Evolutionary conservation across 2,329 filamentous ascomycete species (phyloP).

Genomic region (Colletotrichum magnum): DNA sequence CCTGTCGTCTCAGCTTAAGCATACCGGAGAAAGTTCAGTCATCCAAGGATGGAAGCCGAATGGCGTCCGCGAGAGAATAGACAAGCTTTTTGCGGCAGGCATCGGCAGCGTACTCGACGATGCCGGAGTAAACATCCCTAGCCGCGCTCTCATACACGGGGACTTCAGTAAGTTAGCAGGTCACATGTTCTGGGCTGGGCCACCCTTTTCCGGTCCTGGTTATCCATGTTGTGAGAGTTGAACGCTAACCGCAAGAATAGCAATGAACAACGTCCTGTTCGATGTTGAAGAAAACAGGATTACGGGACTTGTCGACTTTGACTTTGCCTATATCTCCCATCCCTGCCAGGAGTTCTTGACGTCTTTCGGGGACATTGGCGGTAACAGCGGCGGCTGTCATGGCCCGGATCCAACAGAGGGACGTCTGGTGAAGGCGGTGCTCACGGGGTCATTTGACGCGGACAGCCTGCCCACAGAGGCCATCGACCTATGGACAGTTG

Average conservation of each 20-base stretch:
- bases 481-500: not conserved
- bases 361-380: conserved; percentile 42
- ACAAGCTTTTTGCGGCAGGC: conserved; percentile 38
- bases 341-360: conserved; percentile 45
- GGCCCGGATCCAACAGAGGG: not conserved
- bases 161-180: conserved; percentile 46
- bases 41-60: conserved; percentile 44
- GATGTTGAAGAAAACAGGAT: conserved; percentile 42
- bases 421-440: not conserved
- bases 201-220: too few relatives aligned
- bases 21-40: conserved; percentile 33
- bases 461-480: not conserved
- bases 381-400: conserved; percentile 14
- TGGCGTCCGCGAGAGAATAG: conserved; percentile 38
- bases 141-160: conserved; percentile 43
- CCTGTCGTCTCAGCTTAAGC: conserved; percentile 28
- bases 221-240: not conserved
- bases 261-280: conserved; percentile 47
- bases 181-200: not conserved
- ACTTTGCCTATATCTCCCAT: conserved; percentile 45
- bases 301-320: conserved; percentile 48
- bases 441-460: not conserved
- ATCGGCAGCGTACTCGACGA: conserved; percentile 32
- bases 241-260: conserved; percentile 21
- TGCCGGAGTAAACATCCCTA: conserved; percentile 36